phyloP scores from a whole-genome alignment of 257 asterid species.

The Misopates orontium region DNA sequence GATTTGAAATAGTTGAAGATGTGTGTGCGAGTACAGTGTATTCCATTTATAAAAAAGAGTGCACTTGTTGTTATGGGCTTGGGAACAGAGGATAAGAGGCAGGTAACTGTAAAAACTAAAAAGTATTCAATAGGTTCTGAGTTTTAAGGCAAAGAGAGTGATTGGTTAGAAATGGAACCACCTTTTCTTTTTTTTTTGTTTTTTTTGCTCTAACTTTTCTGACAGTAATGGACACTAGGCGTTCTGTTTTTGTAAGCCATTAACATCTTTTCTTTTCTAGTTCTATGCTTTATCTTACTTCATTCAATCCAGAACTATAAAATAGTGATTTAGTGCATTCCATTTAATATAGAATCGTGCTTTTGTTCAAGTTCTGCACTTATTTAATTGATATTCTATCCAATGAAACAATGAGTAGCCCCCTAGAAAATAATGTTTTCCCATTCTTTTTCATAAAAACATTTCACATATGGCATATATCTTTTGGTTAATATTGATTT shows the following conservation, averaged over 20 bases:
- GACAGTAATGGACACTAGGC: conserved; percentile 19
- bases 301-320: conserved; percentile 20
- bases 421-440: too few relatives aligned
- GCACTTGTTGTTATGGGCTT: conserved; percentile 55
- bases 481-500: too few relatives aligned
- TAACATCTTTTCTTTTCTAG: neutral
- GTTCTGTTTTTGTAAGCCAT: conserved; percentile 25
- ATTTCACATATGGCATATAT: neutral
- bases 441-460: too few relatives aligned
- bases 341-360: neutral
- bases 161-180: conserved; percentile 38
- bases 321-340: neutral
- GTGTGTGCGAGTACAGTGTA: neutral
- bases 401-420: too few relatives aligned
- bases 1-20: neutral
- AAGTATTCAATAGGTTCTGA: too few relatives aligned
- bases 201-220: conserved; percentile 15
- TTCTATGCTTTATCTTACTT: conserved; percentile 13
- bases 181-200: neutral
- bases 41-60: conserved; percentile 35
- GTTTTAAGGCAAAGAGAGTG: conserved; percentile 41
- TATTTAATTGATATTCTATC: too few relatives aligned
- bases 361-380: too few relatives aligned
- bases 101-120: conserved; percentile 30
- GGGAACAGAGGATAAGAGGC: conserved; percentile 44